A percentile compares a stretch with the other conserved stretches of the same genome.
Evolutionary conservation across 2,329 filamentous ascomycete genomes (phyloP).

Genomic region (Huntiella omanensis): DNA sequence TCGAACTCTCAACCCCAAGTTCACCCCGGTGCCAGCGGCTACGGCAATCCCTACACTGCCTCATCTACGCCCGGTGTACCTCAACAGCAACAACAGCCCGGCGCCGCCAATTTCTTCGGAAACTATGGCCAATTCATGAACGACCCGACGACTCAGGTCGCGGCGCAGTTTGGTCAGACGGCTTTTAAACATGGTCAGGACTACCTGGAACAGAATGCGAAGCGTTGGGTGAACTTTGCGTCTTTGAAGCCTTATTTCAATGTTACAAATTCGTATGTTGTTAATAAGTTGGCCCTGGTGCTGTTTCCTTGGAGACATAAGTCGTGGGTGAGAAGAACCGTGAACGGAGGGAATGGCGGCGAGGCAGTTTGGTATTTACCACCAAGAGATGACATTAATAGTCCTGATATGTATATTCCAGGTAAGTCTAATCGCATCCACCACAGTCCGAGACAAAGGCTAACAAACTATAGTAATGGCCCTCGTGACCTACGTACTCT

Average conservation of each 20-base stretch:
- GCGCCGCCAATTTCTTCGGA: conserved; percentile 37
- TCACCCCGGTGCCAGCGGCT: conserved; percentile 27
- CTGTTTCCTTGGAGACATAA: conserved; percentile 96
- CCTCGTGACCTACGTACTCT: conserved; percentile 87
- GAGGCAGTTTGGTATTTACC: conserved; percentile 68
- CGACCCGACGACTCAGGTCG: conserved; percentile 87
- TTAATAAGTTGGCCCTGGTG: conserved; percentile 81
- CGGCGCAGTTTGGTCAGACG: conserved; percentile 80
- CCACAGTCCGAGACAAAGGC: not conserved
- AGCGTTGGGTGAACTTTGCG: conserved; percentile 71
- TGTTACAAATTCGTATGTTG: conserved; percentile 91
- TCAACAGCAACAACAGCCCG: not conserved
- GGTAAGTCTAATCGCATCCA: conserved; percentile 18
- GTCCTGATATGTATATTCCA: conserved; percentile 98
- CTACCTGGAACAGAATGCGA: conserved; percentile 82
- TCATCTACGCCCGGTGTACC: conserved; percentile 15
- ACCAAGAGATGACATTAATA: conserved; percentile 88
- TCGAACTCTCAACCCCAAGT: conserved; percentile 43
- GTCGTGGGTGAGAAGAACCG: conserved; percentile 86
- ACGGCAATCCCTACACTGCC: conserved; percentile 54
- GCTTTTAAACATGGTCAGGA: conserved; percentile 84
- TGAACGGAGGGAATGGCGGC: conserved; percentile 39
- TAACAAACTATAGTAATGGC: conserved; percentile 51
- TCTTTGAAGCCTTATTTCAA: conserved; percentile 98
- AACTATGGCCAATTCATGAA: conserved; percentile 87